Conservation (phyloP, 1,284 basidiomycete species). For the Thelephora terrestris region DNA sequence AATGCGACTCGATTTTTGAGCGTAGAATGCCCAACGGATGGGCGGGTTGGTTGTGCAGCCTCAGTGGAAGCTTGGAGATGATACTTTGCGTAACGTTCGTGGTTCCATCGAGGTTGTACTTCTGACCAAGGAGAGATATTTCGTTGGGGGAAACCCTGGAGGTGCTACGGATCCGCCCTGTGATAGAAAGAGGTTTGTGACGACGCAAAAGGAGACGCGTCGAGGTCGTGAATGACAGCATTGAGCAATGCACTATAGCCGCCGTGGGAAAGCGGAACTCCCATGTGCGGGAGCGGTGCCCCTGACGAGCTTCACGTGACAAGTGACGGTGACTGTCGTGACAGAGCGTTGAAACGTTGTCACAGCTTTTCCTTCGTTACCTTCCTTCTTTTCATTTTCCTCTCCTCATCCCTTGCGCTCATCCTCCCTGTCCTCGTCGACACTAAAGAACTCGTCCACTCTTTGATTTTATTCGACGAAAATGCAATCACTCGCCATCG, state of each 20-base stretch:
- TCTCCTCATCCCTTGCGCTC: conserved; percentile 11
- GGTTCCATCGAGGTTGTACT: conserved; percentile 63
- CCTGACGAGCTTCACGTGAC: too few species aligned
- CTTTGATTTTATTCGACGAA: conserved; percentile 28
- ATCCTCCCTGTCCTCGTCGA: conserved; percentile 30
- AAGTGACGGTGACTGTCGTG: too few species aligned
- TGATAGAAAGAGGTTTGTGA: too few species aligned
- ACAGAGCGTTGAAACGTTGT: too few species aligned
- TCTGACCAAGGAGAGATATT: conserved; percentile 38
- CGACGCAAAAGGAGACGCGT: too few species aligned
- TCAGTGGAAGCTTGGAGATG: conserved; percentile 59
- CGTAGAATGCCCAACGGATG: conserved; percentile 89
- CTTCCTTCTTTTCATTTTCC: too few species aligned
- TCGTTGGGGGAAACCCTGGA: neutral
- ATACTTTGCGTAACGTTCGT: conserved; percentile 88
- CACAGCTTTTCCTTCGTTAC: too few species aligned
- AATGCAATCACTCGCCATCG: conserved; percentile 37
- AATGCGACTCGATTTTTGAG: conserved; percentile 77
- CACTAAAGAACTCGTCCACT: conserved; percentile 39
- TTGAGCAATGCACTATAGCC: too few species aligned
- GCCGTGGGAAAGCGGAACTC: too few species aligned
- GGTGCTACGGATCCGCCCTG: too few species aligned
- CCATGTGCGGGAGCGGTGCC: too few species aligned
- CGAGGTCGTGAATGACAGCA: too few species aligned
- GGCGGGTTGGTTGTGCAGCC: conserved; percentile 64